phyloP scores from a whole-genome alignment of 768 basidiomycete species.

The Paxillus rubicundulus region DNA sequence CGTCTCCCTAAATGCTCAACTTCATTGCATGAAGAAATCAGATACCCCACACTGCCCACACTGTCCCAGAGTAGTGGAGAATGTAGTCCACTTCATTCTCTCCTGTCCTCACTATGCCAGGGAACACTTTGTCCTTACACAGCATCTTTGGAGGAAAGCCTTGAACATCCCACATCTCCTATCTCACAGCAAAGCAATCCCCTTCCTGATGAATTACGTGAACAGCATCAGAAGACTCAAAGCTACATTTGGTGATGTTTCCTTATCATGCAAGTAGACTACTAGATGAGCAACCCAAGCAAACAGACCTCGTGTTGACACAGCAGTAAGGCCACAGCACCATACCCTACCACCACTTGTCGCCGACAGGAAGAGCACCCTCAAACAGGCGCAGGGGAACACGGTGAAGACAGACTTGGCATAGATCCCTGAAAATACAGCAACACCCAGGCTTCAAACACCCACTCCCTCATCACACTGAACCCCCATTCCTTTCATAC shows the following conservation, averaged over 20 bases:
- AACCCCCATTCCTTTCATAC: too few species aligned
- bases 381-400: too few species aligned
- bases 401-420: too few species aligned
- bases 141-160: too few species aligned
- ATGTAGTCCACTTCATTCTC: conserved; percentile 29
- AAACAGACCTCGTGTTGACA: too few species aligned
- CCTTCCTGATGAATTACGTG: background rate
- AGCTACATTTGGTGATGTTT: conserved; percentile 1
- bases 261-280: background rate
- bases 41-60: conserved; percentile 26
- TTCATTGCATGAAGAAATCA: conserved; percentile 23
- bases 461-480: too few species aligned
- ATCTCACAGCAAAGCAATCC: background rate
- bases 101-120: conserved; percentile 25
- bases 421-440: too few species aligned
- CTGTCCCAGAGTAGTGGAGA: conserved; percentile 26
- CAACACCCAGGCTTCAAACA: too few species aligned
- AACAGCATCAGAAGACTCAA: conserved; percentile 3
- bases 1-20: conserved; percentile 28
- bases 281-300: too few species aligned
- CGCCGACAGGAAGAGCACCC: too few species aligned
- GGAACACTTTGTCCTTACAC: background rate
- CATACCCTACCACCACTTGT: too few species aligned
- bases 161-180: background rate
- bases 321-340: too few species aligned